A percentile compares a stretch with the other conserved stretches of the same genome.
Conservation (phyloP, 75 land plant species). For the Selaginella tamariscina region DNA sequence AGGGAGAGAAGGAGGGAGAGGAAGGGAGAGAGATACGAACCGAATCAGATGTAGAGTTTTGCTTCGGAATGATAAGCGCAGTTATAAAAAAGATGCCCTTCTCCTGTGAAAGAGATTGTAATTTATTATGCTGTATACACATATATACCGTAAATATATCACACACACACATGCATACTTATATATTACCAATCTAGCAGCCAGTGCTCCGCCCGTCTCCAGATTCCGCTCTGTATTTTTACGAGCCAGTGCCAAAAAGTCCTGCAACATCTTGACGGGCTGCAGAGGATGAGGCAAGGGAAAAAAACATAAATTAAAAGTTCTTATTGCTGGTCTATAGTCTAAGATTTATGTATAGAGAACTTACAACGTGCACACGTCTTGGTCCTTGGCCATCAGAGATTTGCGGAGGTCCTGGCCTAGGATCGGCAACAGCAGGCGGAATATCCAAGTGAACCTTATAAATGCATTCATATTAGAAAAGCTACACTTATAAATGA, state of each 20-base stretch:
- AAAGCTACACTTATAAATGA: no score
- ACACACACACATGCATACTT: not conserved
- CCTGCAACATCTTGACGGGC: slow-evolving; percentile 81
- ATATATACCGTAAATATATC: not conserved
- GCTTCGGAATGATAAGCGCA: slow-evolving; percentile 86
- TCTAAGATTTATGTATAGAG: not conserved
- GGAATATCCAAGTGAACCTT: slow-evolving; percentile 21
- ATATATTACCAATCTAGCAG: slow-evolving; percentile 57
- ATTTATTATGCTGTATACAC: slow-evolving; percentile 5
- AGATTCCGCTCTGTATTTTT: slow-evolving; percentile 54
- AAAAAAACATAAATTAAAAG: not conserved
- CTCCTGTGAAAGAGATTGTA: slow-evolving; percentile 40
- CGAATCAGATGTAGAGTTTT: slow-evolving; percentile 84
- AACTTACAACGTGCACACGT: slow-evolving; percentile 63
- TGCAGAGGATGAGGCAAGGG: slow-evolving; percentile 21
- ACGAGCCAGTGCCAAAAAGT: slow-evolving; percentile 68
- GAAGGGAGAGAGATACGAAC: slow-evolving; percentile 32
- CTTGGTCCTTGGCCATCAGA: slow-evolving; percentile 50
- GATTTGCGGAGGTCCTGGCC: slow-evolving; percentile 26
- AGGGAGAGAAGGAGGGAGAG: not conserved
- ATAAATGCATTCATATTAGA: slow-evolving; percentile 25
- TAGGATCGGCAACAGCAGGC: slow-evolving; percentile 42
- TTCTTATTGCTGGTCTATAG: not conserved
- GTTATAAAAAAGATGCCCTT: slow-evolving; percentile 68
- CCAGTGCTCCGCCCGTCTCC: slow-evolving; percentile 90